Percentiles rank a stretch among this genome's conserved stretches.
These are phyloP conservation scores for Gilbertella persicaria DNA, from an alignment of 371 early-diverging fungal genomes.

Conservation along the genomic window DNA sequence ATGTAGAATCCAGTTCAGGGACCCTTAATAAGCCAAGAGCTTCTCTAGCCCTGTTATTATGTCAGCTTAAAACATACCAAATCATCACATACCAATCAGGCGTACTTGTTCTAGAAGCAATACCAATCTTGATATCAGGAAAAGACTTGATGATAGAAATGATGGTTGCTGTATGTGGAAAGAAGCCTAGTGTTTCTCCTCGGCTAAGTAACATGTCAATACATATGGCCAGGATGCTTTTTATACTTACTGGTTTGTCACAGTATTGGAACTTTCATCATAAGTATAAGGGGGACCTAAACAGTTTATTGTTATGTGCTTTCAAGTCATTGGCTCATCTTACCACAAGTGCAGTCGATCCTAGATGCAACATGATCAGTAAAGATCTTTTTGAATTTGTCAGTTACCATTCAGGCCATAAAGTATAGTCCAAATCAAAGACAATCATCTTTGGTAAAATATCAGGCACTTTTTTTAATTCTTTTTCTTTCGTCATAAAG, in stretches of 20 bases:
- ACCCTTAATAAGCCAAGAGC: conserved; percentile 29
- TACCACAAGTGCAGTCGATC: conserved; percentile 46
- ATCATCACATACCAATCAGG: conserved; percentile 48
- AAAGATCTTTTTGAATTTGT: not conserved
- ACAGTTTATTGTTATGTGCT: not conserved
- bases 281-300: conserved; percentile 31
- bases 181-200: conserved; percentile 33
- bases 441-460: conserved; percentile 47
- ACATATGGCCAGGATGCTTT: not conserved
- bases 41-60: conserved; percentile 28
- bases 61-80: not conserved
- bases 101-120: conserved; percentile 52
- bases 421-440: conserved; percentile 55
- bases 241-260: conserved; percentile 19
- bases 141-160: conserved; percentile 39
- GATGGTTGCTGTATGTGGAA: conserved; percentile 36
- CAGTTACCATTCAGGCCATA: conserved; percentile 51
- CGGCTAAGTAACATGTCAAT: conserved; percentile 4
- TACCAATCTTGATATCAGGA: conserved; percentile 43
- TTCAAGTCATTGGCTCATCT: too few relatives aligned
- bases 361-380: conserved; percentile 10
- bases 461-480: not conserved
- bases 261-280: conserved; percentile 14
- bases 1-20: conserved; percentile 24
- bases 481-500: not conserved